Percentiles rank a stretch among this genome's conserved stretches.
Evolutionary conservation across 345 rosid species (phyloP).

Genomic region (Theobroma cacao): DNA sequence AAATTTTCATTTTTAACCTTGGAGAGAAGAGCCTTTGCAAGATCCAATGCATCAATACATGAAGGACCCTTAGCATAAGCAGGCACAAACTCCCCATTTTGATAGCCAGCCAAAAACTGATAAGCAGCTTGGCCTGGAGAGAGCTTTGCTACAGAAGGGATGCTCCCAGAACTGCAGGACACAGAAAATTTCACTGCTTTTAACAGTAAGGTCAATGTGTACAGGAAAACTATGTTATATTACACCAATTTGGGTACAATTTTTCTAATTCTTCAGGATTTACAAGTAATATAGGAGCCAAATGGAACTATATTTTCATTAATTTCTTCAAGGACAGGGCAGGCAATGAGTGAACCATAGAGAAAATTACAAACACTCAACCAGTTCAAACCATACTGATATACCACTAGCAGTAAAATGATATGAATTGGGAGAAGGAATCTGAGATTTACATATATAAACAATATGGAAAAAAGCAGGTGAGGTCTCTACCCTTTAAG

Average conservation of each 20-base stretch:
- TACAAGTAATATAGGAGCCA: not conserved
- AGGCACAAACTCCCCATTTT: conserved; percentile 32
- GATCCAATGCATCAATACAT: conserved; percentile 21
- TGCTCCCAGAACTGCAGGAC: conserved; percentile 27
- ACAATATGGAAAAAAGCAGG: not conserved
- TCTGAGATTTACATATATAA: not conserved
- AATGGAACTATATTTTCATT: not conserved
- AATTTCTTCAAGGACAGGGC: not conserved
- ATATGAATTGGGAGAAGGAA: not conserved
- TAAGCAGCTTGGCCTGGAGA: conserved; percentile 37
- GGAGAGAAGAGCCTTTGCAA: conserved; percentile 29
- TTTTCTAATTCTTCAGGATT: not conserved
- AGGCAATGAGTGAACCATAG: not conserved
- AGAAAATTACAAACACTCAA: not conserved
- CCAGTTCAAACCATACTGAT: not conserved
- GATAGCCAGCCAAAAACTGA: conserved; percentile 38
- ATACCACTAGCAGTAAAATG: not conserved
- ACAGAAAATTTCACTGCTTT: not conserved
- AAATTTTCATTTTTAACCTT: conserved; percentile 22
- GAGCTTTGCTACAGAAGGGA: conserved; percentile 35
- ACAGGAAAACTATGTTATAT: not conserved
- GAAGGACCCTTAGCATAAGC: conserved; percentile 25
- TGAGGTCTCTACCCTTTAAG: not conserved
- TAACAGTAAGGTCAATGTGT: not conserved
- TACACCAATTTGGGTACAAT: not conserved